Evolutionary conservation across 2,329 filamentous ascomycete species (phyloP).

Genomic region (Aspergillus chevalieri): DNA sequence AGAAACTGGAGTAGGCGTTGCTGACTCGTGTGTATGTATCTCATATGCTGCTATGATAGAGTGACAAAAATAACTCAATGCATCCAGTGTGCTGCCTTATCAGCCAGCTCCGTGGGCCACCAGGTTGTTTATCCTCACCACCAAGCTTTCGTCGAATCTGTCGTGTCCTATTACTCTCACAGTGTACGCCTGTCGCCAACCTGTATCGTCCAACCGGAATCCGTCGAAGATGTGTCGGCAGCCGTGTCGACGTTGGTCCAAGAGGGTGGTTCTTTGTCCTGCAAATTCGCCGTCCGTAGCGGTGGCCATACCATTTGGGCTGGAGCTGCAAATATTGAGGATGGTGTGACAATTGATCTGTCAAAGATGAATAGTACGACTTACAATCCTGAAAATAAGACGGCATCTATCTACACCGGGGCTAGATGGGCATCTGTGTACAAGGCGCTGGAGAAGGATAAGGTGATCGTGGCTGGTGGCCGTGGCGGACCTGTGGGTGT

Average conservation of each 20-base stretch:
- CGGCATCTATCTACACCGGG: conserved; percentile 13
- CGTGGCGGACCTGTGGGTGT: conserved; percentile 17
- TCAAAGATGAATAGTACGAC: conserved; percentile 15
- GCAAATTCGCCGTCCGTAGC: conserved; percentile 31
- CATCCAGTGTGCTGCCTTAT: conserved; percentile 7
- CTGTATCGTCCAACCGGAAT: conserved; percentile 20
- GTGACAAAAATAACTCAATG: neutral
- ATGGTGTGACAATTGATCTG: conserved; percentile 41
- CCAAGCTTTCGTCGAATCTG: conserved; percentile 13
- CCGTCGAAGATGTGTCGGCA: conserved; percentile 16
- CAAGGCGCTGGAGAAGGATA: conserved; percentile 7
- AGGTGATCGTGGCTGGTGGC: conserved; percentile 15
- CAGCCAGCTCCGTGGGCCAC: conserved; percentile 3
- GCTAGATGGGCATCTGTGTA: conserved; percentile 16
- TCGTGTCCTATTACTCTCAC: conserved; percentile 17
- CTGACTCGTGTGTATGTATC: neutral
- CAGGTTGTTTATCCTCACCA: conserved; percentile 14
- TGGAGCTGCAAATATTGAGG: conserved; percentile 36
- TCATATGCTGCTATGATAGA: neutral
- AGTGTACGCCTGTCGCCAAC: conserved; percentile 16
- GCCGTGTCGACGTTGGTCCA: conserved; percentile 12
- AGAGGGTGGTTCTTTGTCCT: conserved; percentile 2
- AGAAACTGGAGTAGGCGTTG: neutral
- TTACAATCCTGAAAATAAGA: conserved; percentile 7
- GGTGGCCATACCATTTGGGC: conserved; percentile 39